These are phyloP conservation scores for Irpex sp. DNA, from an alignment of 1,284 basidiomycete genomes.

Conservation along the genomic window DNA sequence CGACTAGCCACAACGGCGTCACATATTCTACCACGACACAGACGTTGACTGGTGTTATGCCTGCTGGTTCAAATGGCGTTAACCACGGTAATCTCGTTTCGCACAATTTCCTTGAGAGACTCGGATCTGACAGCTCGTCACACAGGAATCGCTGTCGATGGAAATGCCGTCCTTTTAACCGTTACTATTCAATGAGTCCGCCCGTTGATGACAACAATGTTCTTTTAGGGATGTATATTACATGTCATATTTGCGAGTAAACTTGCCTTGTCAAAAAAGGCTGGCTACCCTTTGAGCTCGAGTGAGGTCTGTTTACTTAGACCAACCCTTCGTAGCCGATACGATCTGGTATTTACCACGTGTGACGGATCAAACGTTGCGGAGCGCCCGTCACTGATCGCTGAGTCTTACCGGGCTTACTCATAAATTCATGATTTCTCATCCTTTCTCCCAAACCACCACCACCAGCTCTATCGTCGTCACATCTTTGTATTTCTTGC, in stretches of 20 bases:
- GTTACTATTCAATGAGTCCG: conserved; percentile 15
- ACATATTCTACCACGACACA: conserved; percentile 42
- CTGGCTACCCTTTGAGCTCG: too few relatives aligned
- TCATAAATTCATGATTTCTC: neutral
- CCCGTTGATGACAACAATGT: neutral
- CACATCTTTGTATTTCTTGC: neutral
- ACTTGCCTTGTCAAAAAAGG: neutral
- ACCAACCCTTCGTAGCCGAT: too few relatives aligned
- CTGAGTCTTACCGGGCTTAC: neutral
- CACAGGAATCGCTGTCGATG: conserved; percentile 26
- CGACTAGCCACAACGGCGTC: conserved; percentile 36
- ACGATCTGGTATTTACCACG: neutral
- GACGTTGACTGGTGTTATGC: conserved; percentile 33
- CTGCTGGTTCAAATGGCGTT: conserved; percentile 30
- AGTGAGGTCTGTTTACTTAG: too few relatives aligned
- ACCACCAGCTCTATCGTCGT: neutral
- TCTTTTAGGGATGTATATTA: neutral
- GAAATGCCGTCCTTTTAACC: conserved; percentile 21
- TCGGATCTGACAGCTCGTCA: neutral
- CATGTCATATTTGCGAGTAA: neutral
- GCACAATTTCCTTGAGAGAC: neutral
- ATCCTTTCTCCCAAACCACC: neutral
- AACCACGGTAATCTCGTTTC: conserved; percentile 29
- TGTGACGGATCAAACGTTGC: neutral
- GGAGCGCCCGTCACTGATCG: neutral